A percentile compares a stretch with the other conserved stretches of the same genome.
Evolutionary conservation across 306 rosid species (phyloP).

Genomic region (Parietaria judaica): DNA sequence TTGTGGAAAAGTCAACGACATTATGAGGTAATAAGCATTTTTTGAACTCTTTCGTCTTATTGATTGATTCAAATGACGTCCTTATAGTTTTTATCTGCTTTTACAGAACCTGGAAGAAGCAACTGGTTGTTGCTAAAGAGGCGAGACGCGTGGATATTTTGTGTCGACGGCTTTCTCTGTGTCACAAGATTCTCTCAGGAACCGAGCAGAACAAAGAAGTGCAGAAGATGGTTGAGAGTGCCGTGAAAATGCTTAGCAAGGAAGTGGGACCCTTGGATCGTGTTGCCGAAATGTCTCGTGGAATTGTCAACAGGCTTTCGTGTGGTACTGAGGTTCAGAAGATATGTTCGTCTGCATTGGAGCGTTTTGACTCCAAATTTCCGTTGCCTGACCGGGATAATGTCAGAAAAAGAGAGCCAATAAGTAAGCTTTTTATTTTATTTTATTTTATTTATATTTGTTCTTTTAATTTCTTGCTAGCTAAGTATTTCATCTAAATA

Average conservation of each 20-base stretch:
- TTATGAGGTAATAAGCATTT: conserved; percentile 57
- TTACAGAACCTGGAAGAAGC: conserved; percentile 78
- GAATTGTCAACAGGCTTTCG: conserved; percentile 82
- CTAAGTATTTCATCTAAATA: too few relatives aligned
- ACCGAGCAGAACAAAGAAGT: conserved; percentile 45
- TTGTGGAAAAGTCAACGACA: conserved; percentile 64
- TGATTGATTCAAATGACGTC: background rate
- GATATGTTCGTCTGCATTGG: conserved; percentile 66
- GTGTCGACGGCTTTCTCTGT: conserved; percentile 51
- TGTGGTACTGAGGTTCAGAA: conserved; percentile 83
- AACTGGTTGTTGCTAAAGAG: conserved; percentile 66
- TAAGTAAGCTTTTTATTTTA: conserved; percentile 43
- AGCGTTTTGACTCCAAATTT: conserved; percentile 49
- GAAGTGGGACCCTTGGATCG: conserved; percentile 78
- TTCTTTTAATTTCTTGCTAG: too few relatives aligned
- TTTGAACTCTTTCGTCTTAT: background rate
- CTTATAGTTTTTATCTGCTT: background rate
- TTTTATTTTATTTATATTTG: too few relatives aligned
- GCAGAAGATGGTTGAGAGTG: conserved; percentile 49
- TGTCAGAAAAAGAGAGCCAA: conserved; percentile 33
- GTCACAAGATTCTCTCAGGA: conserved; percentile 62
- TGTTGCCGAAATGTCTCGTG: conserved; percentile 62
- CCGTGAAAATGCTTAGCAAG: conserved; percentile 42
- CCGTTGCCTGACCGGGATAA: conserved; percentile 22
- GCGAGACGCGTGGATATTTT: conserved; percentile 86